Percentiles rank a stretch among this genome's conserved stretches.
Evolutionary conservation across 2,329 filamentous ascomycete species (phyloP).

Genomic region (Pseudopithomyces maydicus): DNA sequence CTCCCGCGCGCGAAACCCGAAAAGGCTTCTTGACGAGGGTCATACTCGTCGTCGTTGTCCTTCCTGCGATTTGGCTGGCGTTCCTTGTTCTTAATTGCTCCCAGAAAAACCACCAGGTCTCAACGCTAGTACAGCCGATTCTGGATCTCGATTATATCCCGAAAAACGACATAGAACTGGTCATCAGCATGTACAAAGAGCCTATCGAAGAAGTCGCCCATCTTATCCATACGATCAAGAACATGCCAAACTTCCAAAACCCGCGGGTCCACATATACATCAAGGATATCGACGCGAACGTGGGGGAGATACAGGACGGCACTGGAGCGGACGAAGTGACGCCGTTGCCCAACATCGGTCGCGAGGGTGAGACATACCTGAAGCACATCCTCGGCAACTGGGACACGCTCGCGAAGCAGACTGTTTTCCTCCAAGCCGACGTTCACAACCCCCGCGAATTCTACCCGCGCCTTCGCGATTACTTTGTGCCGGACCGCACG

Average conservation of each 20-base stretch:
- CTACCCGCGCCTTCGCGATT: slow-evolving; percentile 45
- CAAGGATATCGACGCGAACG: slow-evolving; percentile 30
- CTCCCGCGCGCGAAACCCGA: not conserved
- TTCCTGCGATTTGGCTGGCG: slow-evolving; percentile 21
- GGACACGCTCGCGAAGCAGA: slow-evolving; percentile 50
- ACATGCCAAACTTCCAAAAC: slow-evolving; percentile 19
- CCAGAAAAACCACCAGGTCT: slow-evolving; percentile 3
- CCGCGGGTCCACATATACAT: slow-evolving; percentile 34
- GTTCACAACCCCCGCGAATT: slow-evolving; percentile 46
- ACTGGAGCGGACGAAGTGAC: slow-evolving; percentile 31
- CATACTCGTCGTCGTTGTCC: slow-evolving; percentile 8
- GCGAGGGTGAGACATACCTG: slow-evolving; percentile 53
- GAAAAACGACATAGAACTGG: slow-evolving; percentile 32
- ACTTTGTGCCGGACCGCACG: slow-evolving; percentile 44
- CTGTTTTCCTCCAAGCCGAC: slow-evolving; percentile 54
- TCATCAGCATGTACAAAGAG: slow-evolving; percentile 48
- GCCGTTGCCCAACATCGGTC: slow-evolving; percentile 45
- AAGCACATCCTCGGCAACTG: slow-evolving; percentile 51
- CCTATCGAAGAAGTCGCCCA: slow-evolving; percentile 26
- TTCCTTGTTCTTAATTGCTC: slow-evolving; percentile 24
- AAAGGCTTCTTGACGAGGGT: slow-evolving; percentile 3
- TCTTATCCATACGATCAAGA: slow-evolving; percentile 22
- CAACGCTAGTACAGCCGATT: not conserved
- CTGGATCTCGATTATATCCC: slow-evolving; percentile 30
- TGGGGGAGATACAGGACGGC: slow-evolving; percentile 15